These are phyloP conservation scores for Zygosaccharomyces sapae DNA, from an alignment of 1,139 yeast genomes.

Conservation along the genomic window DNA sequence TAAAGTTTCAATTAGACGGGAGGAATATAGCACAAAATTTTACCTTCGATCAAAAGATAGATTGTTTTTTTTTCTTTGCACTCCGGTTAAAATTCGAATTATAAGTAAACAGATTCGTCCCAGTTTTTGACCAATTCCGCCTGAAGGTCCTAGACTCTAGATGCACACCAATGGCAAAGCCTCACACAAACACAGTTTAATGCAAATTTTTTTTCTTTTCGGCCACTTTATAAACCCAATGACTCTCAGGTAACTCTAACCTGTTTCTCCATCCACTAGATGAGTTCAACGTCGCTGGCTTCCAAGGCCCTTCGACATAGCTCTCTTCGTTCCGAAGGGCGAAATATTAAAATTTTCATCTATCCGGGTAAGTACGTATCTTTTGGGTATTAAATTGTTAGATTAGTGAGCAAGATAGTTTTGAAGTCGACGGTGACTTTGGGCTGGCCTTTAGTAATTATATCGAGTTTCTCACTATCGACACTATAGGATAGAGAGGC, in stretches of 20 bases:
- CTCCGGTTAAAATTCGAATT: too few relatives aligned
- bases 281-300: constrained; percentile 1
- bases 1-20: neutral
- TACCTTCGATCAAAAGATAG: too few relatives aligned
- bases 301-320: constrained; percentile 4
- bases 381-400: too few relatives aligned
- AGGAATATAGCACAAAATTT: too few relatives aligned
- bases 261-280: neutral
- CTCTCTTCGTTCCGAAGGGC: constrained; percentile 1
- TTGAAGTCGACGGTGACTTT: too few relatives aligned
- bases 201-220: neutral
- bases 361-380: too few relatives aligned
- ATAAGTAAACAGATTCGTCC: constrained; percentile 6
- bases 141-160: constrained; percentile 4
- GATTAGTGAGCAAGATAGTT: too few relatives aligned
- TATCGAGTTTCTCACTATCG: too few relatives aligned
- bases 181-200: neutral
- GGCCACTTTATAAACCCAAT: neutral
- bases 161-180: constrained; percentile 1
- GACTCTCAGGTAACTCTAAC: neutral
- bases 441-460: too few relatives aligned
- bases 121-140: constrained; percentile 5
- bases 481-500: too few relatives aligned
- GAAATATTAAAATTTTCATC: constrained; percentile 5
- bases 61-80: too few relatives aligned